These are phyloP conservation scores for Arthrobotrys entomopaga DNA, from an alignment of 2,329 filamentous ascomycete species.

Conservation along the genomic window DNA sequence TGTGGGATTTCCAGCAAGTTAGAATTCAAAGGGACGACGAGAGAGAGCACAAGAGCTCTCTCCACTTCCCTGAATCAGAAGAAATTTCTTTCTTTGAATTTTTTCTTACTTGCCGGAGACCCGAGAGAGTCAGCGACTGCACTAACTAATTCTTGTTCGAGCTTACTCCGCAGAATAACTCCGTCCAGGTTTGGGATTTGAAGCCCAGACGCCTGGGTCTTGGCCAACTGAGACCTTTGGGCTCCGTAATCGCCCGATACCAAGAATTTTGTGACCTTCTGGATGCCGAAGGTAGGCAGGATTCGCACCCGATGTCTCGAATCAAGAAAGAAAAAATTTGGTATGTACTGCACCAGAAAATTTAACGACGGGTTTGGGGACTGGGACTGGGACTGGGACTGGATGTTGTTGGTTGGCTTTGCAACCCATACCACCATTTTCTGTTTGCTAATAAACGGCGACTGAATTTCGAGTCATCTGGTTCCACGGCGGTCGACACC, in stretches of 20 bases:
- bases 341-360: background rate
- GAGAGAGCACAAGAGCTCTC: conserved; percentile 35
- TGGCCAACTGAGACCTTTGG: conserved; percentile 17
- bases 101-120: conserved; percentile 9
- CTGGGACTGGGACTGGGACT: conserved; percentile 11
- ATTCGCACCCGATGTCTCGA: conserved; percentile 26
- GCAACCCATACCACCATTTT: conserved; percentile 32
- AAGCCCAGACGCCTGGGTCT: conserved; percentile 44
- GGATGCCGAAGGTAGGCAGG: conserved; percentile 53
- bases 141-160: conserved; percentile 6
- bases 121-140: conserved; percentile 18
- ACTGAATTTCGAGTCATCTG: conserved; percentile 53
- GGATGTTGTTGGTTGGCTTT: conserved; percentile 28
- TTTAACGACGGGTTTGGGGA: too few species aligned
- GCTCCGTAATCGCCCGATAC: conserved; percentile 55
- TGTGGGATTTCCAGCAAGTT: conserved; percentile 1
- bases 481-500: conserved; percentile 45
- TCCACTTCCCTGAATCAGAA: conserved; percentile 47
- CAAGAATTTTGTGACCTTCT: conserved; percentile 55
- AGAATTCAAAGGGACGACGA: background rate
- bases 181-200: conserved; percentile 49
- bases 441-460: conserved; percentile 55
- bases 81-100: conserved; percentile 21
- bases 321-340: background rate
- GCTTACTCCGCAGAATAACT: conserved; percentile 53